Evolutionary conservation across 495 filamentous ascomycete species (phyloP).

Genomic region (Penicillium diatomitis): DNA sequence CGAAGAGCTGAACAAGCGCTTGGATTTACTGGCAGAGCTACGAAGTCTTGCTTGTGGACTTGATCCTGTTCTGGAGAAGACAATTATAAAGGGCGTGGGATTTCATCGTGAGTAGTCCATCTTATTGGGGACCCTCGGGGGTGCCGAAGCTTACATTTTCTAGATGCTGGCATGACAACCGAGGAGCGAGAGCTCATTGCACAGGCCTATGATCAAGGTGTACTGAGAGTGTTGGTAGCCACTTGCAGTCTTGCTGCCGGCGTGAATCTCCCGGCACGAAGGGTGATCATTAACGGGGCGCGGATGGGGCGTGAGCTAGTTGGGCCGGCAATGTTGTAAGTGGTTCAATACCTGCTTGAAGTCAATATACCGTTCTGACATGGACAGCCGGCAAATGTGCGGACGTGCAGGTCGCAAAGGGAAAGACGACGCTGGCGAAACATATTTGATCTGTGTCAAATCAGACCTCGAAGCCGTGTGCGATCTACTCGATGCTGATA

Average conservation of each 20-base stretch:
- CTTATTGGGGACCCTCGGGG: not conserved
- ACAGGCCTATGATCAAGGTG: conserved; percentile 60
- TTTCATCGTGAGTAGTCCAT: conserved; percentile 54
- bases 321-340: conserved; percentile 63
- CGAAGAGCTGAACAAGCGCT: conserved; percentile 45
- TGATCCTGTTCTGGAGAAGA: conserved; percentile 57
- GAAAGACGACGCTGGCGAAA: conserved; percentile 73
- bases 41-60: conserved; percentile 58
- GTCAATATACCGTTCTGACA: not conserved
- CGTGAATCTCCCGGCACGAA: conserved; percentile 66
- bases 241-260: conserved; percentile 82
- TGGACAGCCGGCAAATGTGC: conserved; percentile 65
- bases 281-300: conserved; percentile 71
- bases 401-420: conserved; percentile 77
- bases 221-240: conserved; percentile 65
- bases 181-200: conserved; percentile 74
- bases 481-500: conserved; percentile 62
- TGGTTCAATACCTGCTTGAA: not conserved
- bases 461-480: conserved; percentile 61
- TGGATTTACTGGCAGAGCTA: conserved; percentile 60
- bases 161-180: conserved; percentile 66
- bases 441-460: conserved; percentile 65
- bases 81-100: conserved; percentile 56
- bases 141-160: not conserved
- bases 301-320: conserved; percentile 72